Evolutionary conservation across 202 grass and related monocot genomes (phyloP), one percentile per base, ranked within the genome.

Genomic region (Dendrocalamus latiflorus): DNA sequence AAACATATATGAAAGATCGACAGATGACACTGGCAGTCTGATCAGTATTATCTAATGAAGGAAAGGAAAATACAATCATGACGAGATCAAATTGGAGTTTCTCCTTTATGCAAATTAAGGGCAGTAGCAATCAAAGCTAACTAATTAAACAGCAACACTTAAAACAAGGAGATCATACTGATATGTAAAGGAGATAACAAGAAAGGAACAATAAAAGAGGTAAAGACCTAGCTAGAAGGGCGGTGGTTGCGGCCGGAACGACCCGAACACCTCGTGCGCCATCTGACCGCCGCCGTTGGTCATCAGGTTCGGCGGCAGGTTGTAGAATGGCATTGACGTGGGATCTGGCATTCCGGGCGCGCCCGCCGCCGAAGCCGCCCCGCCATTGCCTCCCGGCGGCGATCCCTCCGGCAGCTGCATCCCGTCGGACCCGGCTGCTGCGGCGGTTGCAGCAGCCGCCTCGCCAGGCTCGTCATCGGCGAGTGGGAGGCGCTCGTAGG

Each of bases 271-370:
- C 43, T 90, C 91, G 79, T 93, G 91, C 14, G 72, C 20, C 58
- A 93, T 81, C 77, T 90, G 91, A 7, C 87, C 86, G 22, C 80
- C 88, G 30, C 80, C 88, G 65, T 93, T 93, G 17, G 84, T 81
- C 76, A 92, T 78, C 74, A 93, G 80, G 76, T 93, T 90, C 17
- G 91, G 85, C 28, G 88, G 91, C 56, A 93, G 58, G 84, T 80
- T 90, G 73, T 86, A 93, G 72, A 91, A 80, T 43, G 85, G 83
- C 83, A 93, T 90, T 9, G 88, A 84, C 66, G 85, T 47, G 20
- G 85, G 83, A 58, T 90, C 88, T 16, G 34, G 68, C 37, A 67
- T 17, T 18, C 79, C 60, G 8, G 65, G 77, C 20, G 76, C 58
- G 3, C 75, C 36, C 21, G 81, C 47, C 3, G 70, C 56, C n/a